Evolutionary conservation across 2,329 filamentous ascomycete genomes (phyloP), one percentile per base, ranked within the genome.

Genomic region (Aureobasidium sp.): DNA sequence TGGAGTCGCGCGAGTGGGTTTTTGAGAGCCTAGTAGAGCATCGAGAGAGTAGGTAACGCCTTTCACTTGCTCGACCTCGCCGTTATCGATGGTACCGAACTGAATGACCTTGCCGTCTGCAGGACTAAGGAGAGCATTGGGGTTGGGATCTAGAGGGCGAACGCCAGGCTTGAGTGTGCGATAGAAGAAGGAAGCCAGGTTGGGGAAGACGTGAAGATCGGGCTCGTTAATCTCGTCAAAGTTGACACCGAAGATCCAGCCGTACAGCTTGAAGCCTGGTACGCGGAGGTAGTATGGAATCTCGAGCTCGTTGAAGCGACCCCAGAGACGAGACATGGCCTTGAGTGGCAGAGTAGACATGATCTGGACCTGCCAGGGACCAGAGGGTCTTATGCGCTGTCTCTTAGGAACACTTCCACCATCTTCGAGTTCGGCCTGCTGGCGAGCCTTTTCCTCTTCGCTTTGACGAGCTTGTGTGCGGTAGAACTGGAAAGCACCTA

Each of bases 41-140:
- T 99, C 94, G 61, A 99, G 84, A 67, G 88, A 96, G 76, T 99
- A 99, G 0, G 94, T 99, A 82, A 99, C 94, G 64, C 94, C 94
- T 77, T 99, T 99, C 66, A 99, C 93, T 77, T 99, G 94, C 74
- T 99, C 94, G 47, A 99, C 95, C 71, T 97, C 91, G 52, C 93
- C 92, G 69, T 92, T 86, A 70, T 95, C 88, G 63, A 99, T 97
- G 68, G 86, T 87, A 12, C 94, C 94, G 69, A 92, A 97, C 70
- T 97, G 93, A 29, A 99, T 83, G 50, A 99, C 83, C 66, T 89
- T 88, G 51, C 94, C 94, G 73, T 99, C 94, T 5, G 94, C 86
- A 0, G 94, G 95, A 0, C 91, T 94, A 8, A 97, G 78, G 5
- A 99, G 78, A 10, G 91, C 89, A 70, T 89, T 87, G 1, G 84